Base-by-base conservation (phyloP, 2,329 filamentous ascomycete species). In the Stachybotrys chartarum region DNA sequence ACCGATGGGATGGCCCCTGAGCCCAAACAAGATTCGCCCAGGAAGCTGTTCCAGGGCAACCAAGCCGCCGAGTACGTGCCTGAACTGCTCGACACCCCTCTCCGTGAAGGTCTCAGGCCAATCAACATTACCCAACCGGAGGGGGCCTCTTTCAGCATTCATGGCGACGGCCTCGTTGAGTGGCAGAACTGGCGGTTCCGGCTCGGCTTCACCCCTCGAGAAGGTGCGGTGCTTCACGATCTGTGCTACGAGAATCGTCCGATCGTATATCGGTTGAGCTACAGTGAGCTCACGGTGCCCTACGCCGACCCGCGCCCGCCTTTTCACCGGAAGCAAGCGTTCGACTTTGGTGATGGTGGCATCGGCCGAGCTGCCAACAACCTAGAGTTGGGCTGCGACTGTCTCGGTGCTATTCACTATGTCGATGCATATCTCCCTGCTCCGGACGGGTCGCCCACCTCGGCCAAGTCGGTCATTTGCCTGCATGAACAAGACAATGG, bases 131-230 rank as follows among this genome's bases (percentile, higher is more conserved):
- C 83, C 1, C 89, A 93, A 64, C 80, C 80, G 44, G 82, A 88
- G 32, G 87, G 87, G 0, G 79, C 86, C 0, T 87, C 83, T 1
- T 90, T 91, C 69, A 74, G 70, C 0, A 75, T 88, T 10, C 72
- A 73, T 56, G 52, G 74, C 48, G 71, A 80, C 61, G 74, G 75
- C 51, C 67, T 72, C n/a, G 62, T 84, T 6, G 70, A 76, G 55
- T 86, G 84, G 84, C 82, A 86, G 66, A 84, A 87, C 61, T 90
- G 86, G 86, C 75, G 79, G 1, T 85, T 91, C 71, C 76, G 86
- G 11, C 77, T 91, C 3, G 80, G 81, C 42, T 89, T 87, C 72
- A 90, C 86, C 66, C 78, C 82, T 50, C 78, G 87, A 2, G 88
- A 91, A 67, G 87, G 87, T 7, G 80, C 84, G 8, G 85, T 87